Conservation (phyloP, 2,329 filamentous ascomycete species). For the Talaromyces marneffei region DNA sequence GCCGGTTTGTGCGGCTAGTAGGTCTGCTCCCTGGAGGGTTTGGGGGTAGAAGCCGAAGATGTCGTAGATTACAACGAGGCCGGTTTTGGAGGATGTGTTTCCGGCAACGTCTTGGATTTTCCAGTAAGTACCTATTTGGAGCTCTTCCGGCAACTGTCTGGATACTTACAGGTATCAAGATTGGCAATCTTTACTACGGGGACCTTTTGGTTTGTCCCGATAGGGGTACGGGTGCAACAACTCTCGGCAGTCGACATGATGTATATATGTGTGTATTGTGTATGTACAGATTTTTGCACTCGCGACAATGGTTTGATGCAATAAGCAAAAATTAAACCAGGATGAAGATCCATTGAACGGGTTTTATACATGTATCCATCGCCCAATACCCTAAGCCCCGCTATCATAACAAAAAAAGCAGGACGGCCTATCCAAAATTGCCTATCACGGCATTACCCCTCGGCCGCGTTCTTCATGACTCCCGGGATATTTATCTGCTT, state of each 20-base stretch:
- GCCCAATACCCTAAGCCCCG: not conserved
- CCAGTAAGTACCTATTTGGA: not conserved
- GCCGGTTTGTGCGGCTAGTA: constrained; percentile 34
- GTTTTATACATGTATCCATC: not conserved
- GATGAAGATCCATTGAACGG: not conserved
- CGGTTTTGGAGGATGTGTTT: constrained; percentile 48
- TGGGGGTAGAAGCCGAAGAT: constrained; percentile 63
- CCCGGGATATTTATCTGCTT: not conserved
- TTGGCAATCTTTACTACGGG: constrained; percentile 16
- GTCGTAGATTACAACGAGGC: constrained; percentile 58
- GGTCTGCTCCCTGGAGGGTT: constrained; percentile 63
- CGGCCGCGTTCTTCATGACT: not conserved
- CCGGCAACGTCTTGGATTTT: constrained; percentile 34
- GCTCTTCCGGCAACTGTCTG: not conserved
- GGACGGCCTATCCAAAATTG: not conserved
- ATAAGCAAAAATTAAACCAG: not conserved
- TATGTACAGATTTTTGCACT: not conserved
- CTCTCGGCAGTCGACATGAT: constrained; percentile 12
- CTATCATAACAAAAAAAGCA: not conserved
- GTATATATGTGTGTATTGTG: not conserved
- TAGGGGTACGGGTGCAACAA: constrained; percentile 16
- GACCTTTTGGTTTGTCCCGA: constrained; percentile 13
- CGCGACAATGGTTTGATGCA: not conserved
- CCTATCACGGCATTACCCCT: not conserved
- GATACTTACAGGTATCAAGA: constrained; percentile 16